Evolutionary conservation across 352 stramenopile species (phyloP).

Genomic region (Pythium insidiosum): DNA sequence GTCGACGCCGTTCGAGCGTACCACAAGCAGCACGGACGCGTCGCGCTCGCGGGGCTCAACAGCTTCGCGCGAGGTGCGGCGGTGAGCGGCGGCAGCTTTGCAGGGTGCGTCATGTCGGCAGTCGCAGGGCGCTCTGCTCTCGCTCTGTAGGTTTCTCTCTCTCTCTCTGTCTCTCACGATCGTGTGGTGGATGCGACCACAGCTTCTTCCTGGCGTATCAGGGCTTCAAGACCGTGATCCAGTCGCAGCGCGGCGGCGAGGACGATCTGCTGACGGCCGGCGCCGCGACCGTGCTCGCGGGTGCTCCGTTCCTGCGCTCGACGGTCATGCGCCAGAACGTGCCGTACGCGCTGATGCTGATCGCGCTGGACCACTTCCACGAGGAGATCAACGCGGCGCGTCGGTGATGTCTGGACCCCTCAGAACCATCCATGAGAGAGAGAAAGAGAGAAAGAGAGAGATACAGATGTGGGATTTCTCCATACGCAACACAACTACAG

Average conservation of each 20-base stretch:
- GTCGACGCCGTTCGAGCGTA: constrained; percentile 60
- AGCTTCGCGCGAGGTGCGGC: constrained; percentile 39
- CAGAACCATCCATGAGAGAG: no score
- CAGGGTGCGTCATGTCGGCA: constrained; percentile 40
- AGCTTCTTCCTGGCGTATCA: constrained; percentile 80
- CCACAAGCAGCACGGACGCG: constrained; percentile 40
- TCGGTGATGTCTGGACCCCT: no score
- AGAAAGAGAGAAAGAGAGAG: no score
- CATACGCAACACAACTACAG: no score
- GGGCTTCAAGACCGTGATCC: constrained; percentile 60
- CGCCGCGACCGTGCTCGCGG: constrained; percentile 39
- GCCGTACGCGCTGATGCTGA: constrained; percentile 68
- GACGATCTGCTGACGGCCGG: constrained; percentile 49
- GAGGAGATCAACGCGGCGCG: constrained; percentile 64
- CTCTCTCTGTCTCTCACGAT: not conserved
- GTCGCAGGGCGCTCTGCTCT: no score
- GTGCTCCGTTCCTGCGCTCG: constrained; percentile 48
- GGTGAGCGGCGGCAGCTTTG: constrained; percentile 48
- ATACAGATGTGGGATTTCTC: no score
- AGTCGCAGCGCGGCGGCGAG: constrained; percentile 47
- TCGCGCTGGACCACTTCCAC: constrained; percentile 75
- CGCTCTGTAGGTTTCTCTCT: not conserved
- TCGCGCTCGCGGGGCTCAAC: constrained; percentile 37
- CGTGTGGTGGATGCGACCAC: not conserved
- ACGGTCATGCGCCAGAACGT: constrained; percentile 66